Base-by-base conservation (phyloP, 164 flowering plant species). In the Kalanchoe fedtschenkoi region DNA sequence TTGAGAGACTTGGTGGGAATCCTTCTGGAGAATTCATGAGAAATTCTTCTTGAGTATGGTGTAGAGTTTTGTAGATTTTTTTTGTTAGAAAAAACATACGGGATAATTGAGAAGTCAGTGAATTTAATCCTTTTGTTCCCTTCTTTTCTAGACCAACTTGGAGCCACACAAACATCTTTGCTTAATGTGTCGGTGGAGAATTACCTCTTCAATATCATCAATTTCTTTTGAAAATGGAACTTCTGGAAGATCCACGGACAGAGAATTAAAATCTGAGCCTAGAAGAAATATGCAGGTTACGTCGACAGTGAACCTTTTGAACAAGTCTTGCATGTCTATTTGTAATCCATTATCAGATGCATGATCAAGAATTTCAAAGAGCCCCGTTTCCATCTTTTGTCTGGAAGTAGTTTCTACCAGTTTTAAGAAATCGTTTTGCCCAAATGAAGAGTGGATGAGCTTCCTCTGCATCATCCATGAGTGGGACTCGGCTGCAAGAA, bases 271-370 rank as follows among this genome's bases (percentile, higher is more conserved):
- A 41, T 80, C 80, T 22, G 22, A 55, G 16, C 78, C 87, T 0
- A 62, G 61, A 16, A 77, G 44, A 21, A 71, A 7, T 19, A 21
- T 38, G 65, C 71, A 63, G 0, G 72, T 77, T 16, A 26, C 57
- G 43, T 81, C 88, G 16, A 74, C 77, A 3, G 76, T 66, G 34
- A 74, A 66, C 34, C 80, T 60, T 43, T 63, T 69, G 21, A 77
- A 72, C 34, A 77, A 21, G 44, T 80, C 81, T 62, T 78, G 79
- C 58, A 80, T 57, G 34, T 82, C 81, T 22, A 82, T 58, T 15
- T 19, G 62, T 7, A 22, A 4, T 2, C 63, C 69, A 10, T 28
- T 2, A 34, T 51, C 1, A 56, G 30, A 7, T 64, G 68, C n/a
- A 38, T 56, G 42, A 0, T 77, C 75, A 22, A 82, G 78, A 35